Evolutionary conservation across 2,329 filamentous ascomycete species (phyloP).

Genomic region (Diaporthe longicolla): DNA sequence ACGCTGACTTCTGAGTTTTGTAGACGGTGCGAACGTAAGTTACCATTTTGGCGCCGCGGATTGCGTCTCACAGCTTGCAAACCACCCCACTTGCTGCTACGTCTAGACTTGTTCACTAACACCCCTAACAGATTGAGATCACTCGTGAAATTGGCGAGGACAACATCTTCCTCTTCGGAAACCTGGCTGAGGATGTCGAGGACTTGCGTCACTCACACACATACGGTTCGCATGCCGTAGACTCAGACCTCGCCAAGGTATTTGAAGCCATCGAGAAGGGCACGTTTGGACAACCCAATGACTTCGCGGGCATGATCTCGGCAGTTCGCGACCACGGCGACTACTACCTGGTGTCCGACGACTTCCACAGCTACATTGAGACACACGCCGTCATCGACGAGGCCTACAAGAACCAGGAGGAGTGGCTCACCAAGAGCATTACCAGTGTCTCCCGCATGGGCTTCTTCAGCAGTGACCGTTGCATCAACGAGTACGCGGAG

Average conservation of each 20-base stretch:
- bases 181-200: constrained; percentile 95
- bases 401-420: constrained; percentile 91
- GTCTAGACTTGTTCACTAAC: constrained; percentile 41
- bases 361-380: constrained; percentile 95
- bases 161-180: constrained; percentile 99
- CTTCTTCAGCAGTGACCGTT: constrained; percentile 95
- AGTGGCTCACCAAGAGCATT: constrained; percentile 93
- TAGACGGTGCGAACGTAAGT: constrained; percentile 89
- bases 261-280: constrained; percentile 86
- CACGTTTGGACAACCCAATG: constrained; percentile 82
- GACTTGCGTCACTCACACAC: constrained; percentile 92
- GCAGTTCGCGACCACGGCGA: constrained; percentile 94
- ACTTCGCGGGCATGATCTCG: constrained; percentile 87
- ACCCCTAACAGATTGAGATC: constrained; percentile 82
- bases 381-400: constrained; percentile 93
- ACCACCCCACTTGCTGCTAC: neutral
- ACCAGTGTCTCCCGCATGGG: constrained; percentile 93
- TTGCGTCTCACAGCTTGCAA: neutral
- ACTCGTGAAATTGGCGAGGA: constrained; percentile 96
- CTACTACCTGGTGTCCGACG: constrained; percentile 97
- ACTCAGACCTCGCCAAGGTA: constrained; percentile 82
- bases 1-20: neutral
- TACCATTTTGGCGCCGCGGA: neutral
- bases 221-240: constrained; percentile 84
- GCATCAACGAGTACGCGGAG: constrained; percentile 98